Percentiles rank a stretch among this genome's conserved stretches.
These are phyloP conservation scores for Chenopodium quinoa DNA, from an alignment of 148 eudicot genomes.

Conservation along the genomic window DNA sequence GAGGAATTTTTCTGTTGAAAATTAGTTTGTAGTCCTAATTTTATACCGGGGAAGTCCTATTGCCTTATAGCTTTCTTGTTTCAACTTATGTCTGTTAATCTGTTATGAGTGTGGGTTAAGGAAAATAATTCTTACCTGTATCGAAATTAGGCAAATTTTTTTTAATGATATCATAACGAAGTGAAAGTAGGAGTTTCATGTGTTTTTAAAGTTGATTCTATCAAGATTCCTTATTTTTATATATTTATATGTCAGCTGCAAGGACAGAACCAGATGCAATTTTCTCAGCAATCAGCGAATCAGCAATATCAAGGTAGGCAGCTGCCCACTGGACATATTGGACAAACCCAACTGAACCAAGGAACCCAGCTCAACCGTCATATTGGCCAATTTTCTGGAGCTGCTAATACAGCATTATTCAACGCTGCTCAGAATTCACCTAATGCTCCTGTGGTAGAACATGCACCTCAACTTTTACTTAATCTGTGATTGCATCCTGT, in stretches of 20 bases:
- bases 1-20: neutral
- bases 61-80: neutral
- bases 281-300: slow-evolving; percentile 68
- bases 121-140: neutral
- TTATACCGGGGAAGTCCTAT: neutral
- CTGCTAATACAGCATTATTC: slow-evolving; percentile 91
- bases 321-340: slow-evolving; percentile 64
- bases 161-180: neutral
- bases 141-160: neutral
- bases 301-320: slow-evolving; percentile 92
- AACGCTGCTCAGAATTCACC: slow-evolving; percentile 89
- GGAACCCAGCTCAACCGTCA: slow-evolving; percentile 97
- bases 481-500: slow-evolving; percentile 9
- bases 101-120: neutral
- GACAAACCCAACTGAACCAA: slow-evolving; percentile 83
- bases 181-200: neutral
- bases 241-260: slow-evolving; percentile 47
- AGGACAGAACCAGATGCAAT: slow-evolving; percentile 84
- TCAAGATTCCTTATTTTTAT: neutral
- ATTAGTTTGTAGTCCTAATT: neutral
- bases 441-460: slow-evolving; percentile 77
- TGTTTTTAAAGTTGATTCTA: neutral
- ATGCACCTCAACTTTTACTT: slow-evolving; percentile 19
- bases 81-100: no score
- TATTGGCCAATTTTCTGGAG: slow-evolving; percentile 76